Evolutionary conservation across 2,329 filamentous ascomycete genomes (phyloP).

Genomic region (Volutella citrinella): DNA sequence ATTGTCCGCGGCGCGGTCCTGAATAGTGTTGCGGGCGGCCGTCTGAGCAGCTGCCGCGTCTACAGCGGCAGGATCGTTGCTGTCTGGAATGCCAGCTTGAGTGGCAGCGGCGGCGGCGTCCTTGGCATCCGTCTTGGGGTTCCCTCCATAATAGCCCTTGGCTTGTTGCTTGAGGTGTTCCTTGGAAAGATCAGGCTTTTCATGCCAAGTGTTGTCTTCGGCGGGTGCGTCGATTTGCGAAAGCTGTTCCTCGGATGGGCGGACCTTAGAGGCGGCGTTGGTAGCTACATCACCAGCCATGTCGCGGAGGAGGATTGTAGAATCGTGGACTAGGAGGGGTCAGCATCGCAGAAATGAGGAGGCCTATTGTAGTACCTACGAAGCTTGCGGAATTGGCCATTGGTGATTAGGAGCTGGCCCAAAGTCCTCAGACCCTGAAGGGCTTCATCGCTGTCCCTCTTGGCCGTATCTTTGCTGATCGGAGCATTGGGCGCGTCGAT

Average conservation of each 20-base stretch:
- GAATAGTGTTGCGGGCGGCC: slow-evolving; percentile 41
- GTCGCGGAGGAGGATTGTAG: slow-evolving; percentile 76
- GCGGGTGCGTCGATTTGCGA: slow-evolving; percentile 78
- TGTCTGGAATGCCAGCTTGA: slow-evolving; percentile 47
- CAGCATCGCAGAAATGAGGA: neutral
- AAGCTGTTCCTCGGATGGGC: slow-evolving; percentile 75
- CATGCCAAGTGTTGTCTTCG: slow-evolving; percentile 91
- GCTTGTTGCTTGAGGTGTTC: slow-evolving; percentile 67
- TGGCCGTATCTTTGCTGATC: slow-evolving; percentile 70
- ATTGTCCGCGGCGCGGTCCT: slow-evolving; percentile 59
- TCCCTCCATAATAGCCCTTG: slow-evolving; percentile 58
- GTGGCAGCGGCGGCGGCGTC: slow-evolving; percentile 57
- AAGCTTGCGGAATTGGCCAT: slow-evolving; percentile 93
- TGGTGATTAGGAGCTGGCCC: slow-evolving; percentile 86
- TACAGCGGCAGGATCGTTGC: slow-evolving; percentile 21
- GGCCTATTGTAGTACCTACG: slow-evolving; percentile 48
- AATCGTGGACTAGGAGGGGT: slow-evolving; percentile 63
- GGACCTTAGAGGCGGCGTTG: slow-evolving; percentile 71
- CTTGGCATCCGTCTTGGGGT: slow-evolving; percentile 55
- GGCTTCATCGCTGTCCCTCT: slow-evolving; percentile 80
- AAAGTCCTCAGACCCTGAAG: slow-evolving; percentile 83
- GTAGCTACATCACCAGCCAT: slow-evolving; percentile 87
- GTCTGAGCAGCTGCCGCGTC: slow-evolving; percentile 22
- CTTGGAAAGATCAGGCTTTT: slow-evolving; percentile 72
- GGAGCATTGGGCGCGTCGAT: slow-evolving; percentile 63